These are phyloP conservation scores for Asparagopsis taxiformis DNA, from an alignment of 31 red algal genomes.

Conservation along the genomic window DNA sequence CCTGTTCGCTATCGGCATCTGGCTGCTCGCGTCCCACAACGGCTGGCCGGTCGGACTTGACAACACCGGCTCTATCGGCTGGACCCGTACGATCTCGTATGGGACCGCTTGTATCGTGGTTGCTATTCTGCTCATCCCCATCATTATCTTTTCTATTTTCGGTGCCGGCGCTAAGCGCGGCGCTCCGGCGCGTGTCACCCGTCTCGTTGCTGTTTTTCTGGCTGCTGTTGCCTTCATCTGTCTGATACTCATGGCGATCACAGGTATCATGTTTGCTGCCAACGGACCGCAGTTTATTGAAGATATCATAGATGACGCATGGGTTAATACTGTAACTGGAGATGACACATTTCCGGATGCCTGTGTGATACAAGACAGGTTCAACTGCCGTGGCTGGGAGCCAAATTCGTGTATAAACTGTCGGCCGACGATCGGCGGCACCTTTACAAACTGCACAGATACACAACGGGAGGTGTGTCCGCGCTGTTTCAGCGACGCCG, in stretches of 20 bases:
- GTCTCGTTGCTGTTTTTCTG: constrained; percentile 26
- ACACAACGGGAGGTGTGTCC: constrained; percentile 20
- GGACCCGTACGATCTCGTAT: constrained; percentile 25
- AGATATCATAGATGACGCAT: constrained; percentile 15
- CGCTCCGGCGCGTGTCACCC: constrained; percentile 11
- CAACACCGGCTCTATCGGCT: constrained; percentile 18
- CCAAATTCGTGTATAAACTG: constrained; percentile 25
- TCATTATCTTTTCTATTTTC: constrained; percentile 22
- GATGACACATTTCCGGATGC: constrained; percentile 3
- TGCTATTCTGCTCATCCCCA: constrained; percentile 21
- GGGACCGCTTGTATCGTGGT: constrained; percentile 32
- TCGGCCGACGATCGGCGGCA: constrained; percentile 9
- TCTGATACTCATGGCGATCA: constrained; percentile 29
- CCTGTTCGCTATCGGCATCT: constrained; percentile 24
- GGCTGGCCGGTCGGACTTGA: constrained; percentile 41
- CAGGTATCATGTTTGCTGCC: constrained; percentile 20
- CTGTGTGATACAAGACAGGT: constrained; percentile 12
- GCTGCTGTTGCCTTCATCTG: constrained; percentile 4
- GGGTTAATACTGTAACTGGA: constrained; percentile 25
- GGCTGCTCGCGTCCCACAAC: constrained; percentile 24
- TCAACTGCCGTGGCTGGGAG: constrained; percentile 14
- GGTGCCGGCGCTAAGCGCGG: constrained; percentile 14
- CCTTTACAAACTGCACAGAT: neutral
- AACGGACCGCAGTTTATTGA: constrained; percentile 37
- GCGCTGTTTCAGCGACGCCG: constrained; percentile 15